Evolutionary conservation across 176 grass and related monocot species (phyloP).

Genomic region (Carex pumila): DNA sequence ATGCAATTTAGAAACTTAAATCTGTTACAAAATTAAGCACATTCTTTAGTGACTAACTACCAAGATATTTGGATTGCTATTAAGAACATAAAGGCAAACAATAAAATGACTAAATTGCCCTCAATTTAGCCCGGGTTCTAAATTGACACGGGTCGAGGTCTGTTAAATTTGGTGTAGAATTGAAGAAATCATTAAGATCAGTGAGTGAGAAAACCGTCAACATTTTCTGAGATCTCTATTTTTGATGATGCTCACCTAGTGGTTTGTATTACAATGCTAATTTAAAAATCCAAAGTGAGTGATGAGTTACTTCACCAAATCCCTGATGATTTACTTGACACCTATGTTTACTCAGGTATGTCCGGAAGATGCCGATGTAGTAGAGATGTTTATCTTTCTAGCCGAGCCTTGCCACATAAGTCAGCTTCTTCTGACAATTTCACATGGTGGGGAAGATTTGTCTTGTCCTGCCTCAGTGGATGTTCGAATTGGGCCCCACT

Average conservation of each 20-base stretch:
- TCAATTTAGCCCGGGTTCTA: not conserved
- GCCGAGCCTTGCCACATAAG: conserved; percentile 82
- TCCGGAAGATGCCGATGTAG: conserved; percentile 82
- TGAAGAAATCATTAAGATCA: not conserved
- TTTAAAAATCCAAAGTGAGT: conserved; percentile 10
- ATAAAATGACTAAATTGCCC: not conserved
- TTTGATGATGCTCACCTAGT: not conserved
- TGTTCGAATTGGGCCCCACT: conserved; percentile 82
- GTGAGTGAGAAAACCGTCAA: not conserved
- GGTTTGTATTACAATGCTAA: conserved; percentile 12
- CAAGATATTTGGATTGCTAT: not conserved
- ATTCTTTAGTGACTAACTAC: not conserved
- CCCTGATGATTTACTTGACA: not conserved
- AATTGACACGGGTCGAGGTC: not conserved
- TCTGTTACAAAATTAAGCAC: not conserved
- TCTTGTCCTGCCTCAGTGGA: conserved; percentile 77
- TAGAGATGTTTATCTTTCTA: conserved; percentile 96
- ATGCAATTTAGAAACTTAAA: not conserved
- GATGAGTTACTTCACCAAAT: not conserved
- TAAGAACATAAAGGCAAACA: not conserved
- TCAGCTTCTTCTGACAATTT: conserved; percentile 85
- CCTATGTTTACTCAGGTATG: conserved; percentile 64
- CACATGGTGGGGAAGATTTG: conserved; percentile 73
- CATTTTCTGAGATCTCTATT: not conserved
- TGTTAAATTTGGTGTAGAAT: not conserved